These are phyloP conservation scores for Symbiodinium pilosum DNA, from an alignment of 73 alveolate species.

Conservation along the genomic window DNA sequence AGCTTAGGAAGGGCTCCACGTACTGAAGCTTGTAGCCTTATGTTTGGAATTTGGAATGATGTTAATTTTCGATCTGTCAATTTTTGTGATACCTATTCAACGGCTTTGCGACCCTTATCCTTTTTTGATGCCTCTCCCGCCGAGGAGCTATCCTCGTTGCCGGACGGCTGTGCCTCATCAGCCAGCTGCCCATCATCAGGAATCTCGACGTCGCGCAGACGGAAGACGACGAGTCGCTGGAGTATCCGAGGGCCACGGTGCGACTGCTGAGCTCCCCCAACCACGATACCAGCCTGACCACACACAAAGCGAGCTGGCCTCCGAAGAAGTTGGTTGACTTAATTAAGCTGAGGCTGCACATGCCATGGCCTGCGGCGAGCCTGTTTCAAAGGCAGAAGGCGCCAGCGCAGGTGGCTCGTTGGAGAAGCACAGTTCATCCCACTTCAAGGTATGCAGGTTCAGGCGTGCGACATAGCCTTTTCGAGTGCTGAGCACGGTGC, in stretches of 20 bases:
- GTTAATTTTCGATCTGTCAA: too few relatives aligned
- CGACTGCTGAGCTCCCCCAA: conserved; percentile 93
- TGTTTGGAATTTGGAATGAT: too few relatives aligned
- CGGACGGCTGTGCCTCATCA: conserved; percentile 12
- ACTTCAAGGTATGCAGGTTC: conserved; percentile 52
- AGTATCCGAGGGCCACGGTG: conserved; percentile 62
- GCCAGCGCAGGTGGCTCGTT: conserved; percentile 55
- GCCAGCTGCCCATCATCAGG: conserved; percentile 53
- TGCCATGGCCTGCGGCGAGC: conserved; percentile 29
- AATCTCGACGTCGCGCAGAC: conserved; percentile 47
- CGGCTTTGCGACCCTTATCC: too few relatives aligned
- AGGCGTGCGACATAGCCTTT: conserved; percentile 42
- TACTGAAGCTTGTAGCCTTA: too few relatives aligned
- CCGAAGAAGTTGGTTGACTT: too few relatives aligned
- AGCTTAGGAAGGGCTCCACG: too few relatives aligned
- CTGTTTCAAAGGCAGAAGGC: conserved; percentile 59
- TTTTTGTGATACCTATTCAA: too few relatives aligned
- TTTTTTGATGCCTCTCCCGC: too few relatives aligned
- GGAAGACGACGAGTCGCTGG: conserved; percentile 90
- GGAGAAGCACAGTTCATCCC: conserved; percentile 29
- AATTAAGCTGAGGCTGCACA: too few relatives aligned
- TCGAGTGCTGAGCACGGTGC: conserved; percentile 19
- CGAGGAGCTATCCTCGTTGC: not conserved
- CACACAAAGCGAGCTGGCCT: not conserved
- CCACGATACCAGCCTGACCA: conserved; percentile 60